Evolutionary conservation across 208 protist species (phyloP).

Genomic region (Trypanosoma avium): DNA sequence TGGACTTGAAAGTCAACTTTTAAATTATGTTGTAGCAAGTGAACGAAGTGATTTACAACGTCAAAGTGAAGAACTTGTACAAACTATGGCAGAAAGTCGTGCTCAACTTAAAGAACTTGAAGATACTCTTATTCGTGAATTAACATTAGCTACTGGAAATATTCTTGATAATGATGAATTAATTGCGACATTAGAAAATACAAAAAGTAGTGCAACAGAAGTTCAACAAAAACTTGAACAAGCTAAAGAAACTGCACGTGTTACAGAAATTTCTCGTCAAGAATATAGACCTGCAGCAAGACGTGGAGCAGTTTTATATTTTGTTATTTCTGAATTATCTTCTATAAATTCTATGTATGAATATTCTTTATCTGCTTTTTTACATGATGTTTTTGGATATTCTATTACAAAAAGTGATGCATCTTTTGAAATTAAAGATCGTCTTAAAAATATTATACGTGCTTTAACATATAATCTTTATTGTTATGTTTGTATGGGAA

Average conservation of each 20-base stretch:
- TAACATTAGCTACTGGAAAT: slow-evolving; percentile 95
- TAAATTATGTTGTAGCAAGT: slow-evolving; percentile 97
- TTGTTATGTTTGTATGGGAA: slow-evolving; percentile 97
- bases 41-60: slow-evolving; percentile 97
- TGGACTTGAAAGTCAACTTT: slow-evolving; percentile 98
- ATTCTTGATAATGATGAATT: slow-evolving; percentile 99
- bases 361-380: slow-evolving; percentile 98
- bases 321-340: slow-evolving; percentile 95
- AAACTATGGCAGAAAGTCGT: slow-evolving; percentile 97
- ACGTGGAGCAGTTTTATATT: slow-evolving; percentile 98
- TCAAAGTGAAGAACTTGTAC: slow-evolving; percentile 94
- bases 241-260: slow-evolving; percentile 93
- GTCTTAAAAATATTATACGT: slow-evolving; percentile 97
- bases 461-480: slow-evolving; percentile 97
- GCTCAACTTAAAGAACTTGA: slow-evolving; percentile 97
- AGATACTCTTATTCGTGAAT: slow-evolving; percentile 97
- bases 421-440: slow-evolving; percentile 91
- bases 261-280: slow-evolving; percentile 95
- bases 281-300: slow-evolving; percentile 96
- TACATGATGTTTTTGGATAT: slow-evolving; percentile 96
- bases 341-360: slow-evolving; percentile 99
- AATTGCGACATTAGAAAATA: slow-evolving; percentile 98
- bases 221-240: slow-evolving; percentile 96
- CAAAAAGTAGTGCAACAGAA: slow-evolving; percentile 96
- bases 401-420: slow-evolving; percentile 93